Evolutionary conservation across 345 rosid genomes (phyloP), one percentile per base, ranked within the genome.

Genomic region (Boechera retrofracta): DNA sequence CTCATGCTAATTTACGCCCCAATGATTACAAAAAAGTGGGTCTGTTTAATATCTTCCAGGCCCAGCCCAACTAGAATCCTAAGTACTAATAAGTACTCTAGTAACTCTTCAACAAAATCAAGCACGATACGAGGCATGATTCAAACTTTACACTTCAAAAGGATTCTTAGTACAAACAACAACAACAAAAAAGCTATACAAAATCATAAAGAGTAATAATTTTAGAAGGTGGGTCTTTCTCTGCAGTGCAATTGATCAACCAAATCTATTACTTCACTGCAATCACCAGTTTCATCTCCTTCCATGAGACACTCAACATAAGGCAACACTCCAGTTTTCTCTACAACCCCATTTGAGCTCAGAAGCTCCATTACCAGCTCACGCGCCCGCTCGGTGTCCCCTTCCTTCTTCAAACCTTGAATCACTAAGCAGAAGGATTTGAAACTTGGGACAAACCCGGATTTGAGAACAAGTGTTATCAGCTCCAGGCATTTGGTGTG

Each of bases 391-490:
- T 78, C 31, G 2, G 11, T 67, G 10, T 76, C 79, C 65, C 88
- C 85, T 66, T 79, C 83, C 11, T 58, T 60, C 49, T 67, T 64
- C 68, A 81, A 64, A 31, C 87, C 73, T 59, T 73, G 79, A 77
- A 86, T 73, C 75, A 85, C 73, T 58, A 71, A 64, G 56, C 79
- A 70, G 42, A 80, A 83, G 33, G 85, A 75, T 55, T 77, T 80
- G 44, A 85, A 82, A 51, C 84, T 73, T 13, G 88, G 87, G 42
- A 73, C 48, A 57, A 71, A 85, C 44, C 90, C 84, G 16, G 53
- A 42, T 11, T 44, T 32, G 8, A 87, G 66, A 48, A 82, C 71
- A 52, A 60, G 47, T 2, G 67, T 49, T 72, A 87, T 76, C 63
- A 83, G 71, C 70, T 80, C 79, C 8, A 80, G 18, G 74, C 83